These are phyloP conservation scores for Citrullus mucosospermus DNA, from an alignment of 306 rosid genomes.

Conservation along the genomic window DNA sequence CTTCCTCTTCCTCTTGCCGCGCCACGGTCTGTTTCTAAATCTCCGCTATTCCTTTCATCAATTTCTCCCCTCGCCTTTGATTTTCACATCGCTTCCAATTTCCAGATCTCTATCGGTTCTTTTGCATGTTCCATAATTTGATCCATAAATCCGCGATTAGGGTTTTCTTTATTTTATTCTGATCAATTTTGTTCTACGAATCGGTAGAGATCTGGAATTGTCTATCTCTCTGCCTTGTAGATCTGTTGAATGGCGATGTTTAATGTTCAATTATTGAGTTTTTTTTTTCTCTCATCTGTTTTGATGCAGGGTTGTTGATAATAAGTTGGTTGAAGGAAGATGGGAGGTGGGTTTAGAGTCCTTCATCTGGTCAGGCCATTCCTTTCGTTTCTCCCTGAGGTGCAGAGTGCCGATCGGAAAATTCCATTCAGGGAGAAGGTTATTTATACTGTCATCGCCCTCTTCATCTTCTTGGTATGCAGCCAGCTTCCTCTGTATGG, in stretches of 20 bases:
- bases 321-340: constrained; percentile 12
- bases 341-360: constrained; percentile 97
- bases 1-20: background rate
- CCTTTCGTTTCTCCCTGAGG: constrained; percentile 83
- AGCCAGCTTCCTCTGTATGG: constrained; percentile 96
- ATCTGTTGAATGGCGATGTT: background rate
- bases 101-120: background rate
- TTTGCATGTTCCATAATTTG: background rate
- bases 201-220: background rate
- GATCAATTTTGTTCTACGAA: background rate
- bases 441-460: constrained; percentile 76
- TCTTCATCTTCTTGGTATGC: constrained; percentile 80
- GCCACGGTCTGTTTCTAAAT: background rate
- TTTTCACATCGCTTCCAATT: background rate
- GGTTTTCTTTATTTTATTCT: background rate
- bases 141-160: background rate
- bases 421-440: constrained; percentile 91
- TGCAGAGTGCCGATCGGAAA: constrained; percentile 83
- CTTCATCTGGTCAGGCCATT: constrained; percentile 91
- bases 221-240: background rate
- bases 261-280: background rate
- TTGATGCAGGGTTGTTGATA: background rate
- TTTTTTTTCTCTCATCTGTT: background rate
- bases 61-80: background rate
- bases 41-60: background rate